These are phyloP conservation scores for Arachnopeziza araneosa DNA, from an alignment of 2,329 filamentous ascomycete species.

Conservation along the genomic window DNA sequence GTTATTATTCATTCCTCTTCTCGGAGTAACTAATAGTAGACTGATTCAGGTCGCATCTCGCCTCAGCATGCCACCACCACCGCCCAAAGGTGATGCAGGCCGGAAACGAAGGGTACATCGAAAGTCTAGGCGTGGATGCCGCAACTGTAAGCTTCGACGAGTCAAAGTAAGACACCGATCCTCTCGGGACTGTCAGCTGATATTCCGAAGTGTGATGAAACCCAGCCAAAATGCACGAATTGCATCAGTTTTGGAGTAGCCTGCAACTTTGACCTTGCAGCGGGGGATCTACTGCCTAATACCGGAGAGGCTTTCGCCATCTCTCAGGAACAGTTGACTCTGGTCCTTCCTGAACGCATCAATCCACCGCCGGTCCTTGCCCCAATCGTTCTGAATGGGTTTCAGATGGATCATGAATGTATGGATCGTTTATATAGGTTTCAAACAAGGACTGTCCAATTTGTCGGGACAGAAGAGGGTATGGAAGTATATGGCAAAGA, in stretches of 20 bases:
- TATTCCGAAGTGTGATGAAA: constrained; percentile 46
- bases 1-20: too few relatives aligned
- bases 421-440: constrained; percentile 38
- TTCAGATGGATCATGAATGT: constrained; percentile 13
- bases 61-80: neutral
- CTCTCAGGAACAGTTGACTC: constrained; percentile 1
- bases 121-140: constrained; percentile 40
- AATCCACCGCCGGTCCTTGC: neutral
- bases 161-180: constrained; percentile 34
- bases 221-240: constrained; percentile 42
- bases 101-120: constrained; percentile 34
- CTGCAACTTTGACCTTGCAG: constrained; percentile 20
- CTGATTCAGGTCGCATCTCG: too few relatives aligned
- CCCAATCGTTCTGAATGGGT: neutral
- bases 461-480: constrained; percentile 33
- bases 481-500: constrained; percentile 33
- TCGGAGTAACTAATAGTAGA: too few relatives aligned
- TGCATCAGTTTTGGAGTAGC: constrained; percentile 42
- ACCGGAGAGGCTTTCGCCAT: neutral
- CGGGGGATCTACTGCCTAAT: constrained; percentile 27
- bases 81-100: neutral
- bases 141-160: constrained; percentile 41
- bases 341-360: neutral
- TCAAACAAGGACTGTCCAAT: constrained; percentile 36
- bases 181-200: neutral